Evolutionary conservation across 2,329 filamentous ascomycete species (phyloP), one percentile per base, ranked within the genome.

Genomic region (Beauveria sp.): DNA sequence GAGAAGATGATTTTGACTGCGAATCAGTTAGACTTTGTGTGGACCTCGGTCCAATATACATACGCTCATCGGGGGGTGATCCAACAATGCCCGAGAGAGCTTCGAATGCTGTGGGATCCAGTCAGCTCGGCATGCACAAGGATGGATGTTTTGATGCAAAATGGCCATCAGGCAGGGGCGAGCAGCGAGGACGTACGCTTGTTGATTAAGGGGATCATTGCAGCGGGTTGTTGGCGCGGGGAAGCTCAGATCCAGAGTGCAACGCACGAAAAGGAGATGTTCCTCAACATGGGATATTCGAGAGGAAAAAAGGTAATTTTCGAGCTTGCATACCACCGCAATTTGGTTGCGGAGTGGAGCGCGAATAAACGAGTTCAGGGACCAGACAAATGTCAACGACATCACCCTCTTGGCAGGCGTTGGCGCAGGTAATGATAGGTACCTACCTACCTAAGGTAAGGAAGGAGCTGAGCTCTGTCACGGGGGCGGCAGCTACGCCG

Each of bases 1-100:
- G 90, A 91, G 71, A 87, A 87, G 68, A 97, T 88, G 67, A 97
- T 88, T 74, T 99, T 99, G 67, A 99, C 92, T 97, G 67, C 54
- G 61, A 30, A 58, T 28, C 12, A 30, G 46, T 59, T 43, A 55
- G 41, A 22, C 6, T n/a, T 50, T 48, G 22, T 34, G 6, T 24
- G 34, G 9, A 28, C 2, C 62, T 8, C 10, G 2, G 10, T 41
- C 6, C 2, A 9, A 34, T 20, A 28, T 37, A 71, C 77, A 64
- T 70, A 80, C 79, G 71, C 64, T 81, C 78, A 69, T 80, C 79
- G 8, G 77, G 71, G 44, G 75, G 73, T 63, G 75, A 70, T 55
- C 78, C 79, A n/a, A 80, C 64, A 28, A 67, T 68, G 62, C 70
- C 72, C 54, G 74, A 72, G 57, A 78, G 65, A 58, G 75, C 73